Conservation (phyloP, 306 rosid species). For the Acacia confusa region DNA sequence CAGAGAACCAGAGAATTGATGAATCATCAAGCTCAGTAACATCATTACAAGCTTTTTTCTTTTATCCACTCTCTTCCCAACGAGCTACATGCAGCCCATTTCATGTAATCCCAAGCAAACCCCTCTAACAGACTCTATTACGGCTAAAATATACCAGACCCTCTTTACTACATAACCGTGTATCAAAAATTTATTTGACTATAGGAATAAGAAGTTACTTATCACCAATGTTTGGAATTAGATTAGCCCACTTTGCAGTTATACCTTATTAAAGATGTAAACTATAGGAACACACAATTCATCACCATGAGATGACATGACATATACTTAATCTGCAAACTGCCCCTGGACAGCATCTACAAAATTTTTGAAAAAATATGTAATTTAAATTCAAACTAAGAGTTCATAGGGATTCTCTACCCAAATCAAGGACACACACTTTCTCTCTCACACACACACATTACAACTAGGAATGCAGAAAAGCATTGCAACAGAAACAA, state of each 20-base stretch:
- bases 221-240: conserved; percentile 7
- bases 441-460: background rate
- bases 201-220: conserved; percentile 21
- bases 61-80: background rate
- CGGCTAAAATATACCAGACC: background rate
- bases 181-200: background rate
- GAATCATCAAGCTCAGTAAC: background rate
- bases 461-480: background rate
- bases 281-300: conserved; percentile 21
- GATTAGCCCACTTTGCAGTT: conserved; percentile 17
- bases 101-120: background rate
- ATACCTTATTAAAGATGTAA: conserved; percentile 9
- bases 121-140: background rate
- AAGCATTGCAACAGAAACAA: conserved; percentile 28
- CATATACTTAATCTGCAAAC: background rate
- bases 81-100: background rate
- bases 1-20: background rate
- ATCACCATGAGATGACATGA: conserved; percentile 18
- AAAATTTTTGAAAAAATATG: background rate
- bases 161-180: background rate
- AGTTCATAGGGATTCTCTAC: conserved; percentile 6
- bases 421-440: conserved; percentile 12
- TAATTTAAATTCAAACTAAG: background rate
- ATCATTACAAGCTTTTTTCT: background rate
- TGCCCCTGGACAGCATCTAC: background rate